phyloP scores from a whole-genome alignment of 1,284 basidiomycete species.

The Vanrija pseudolonga region DNA sequence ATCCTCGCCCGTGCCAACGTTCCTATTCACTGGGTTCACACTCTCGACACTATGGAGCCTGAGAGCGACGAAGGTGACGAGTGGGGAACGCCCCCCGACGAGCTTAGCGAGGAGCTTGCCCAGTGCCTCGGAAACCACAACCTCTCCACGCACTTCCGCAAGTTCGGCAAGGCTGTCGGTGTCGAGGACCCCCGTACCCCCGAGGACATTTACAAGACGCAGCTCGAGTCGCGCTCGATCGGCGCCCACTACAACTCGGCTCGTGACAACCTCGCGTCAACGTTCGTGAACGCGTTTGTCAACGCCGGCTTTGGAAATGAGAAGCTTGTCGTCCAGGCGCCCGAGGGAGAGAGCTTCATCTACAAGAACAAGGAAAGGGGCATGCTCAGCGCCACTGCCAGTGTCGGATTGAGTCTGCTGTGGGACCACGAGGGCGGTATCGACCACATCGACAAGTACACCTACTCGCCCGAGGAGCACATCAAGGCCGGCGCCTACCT shows the following conservation, averaged over 20 bases:
- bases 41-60: constrained; percentile 51
- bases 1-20: constrained; percentile 89
- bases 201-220: constrained; percentile 97
- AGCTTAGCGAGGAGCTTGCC: constrained; percentile 76
- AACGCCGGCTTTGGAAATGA: constrained; percentile 99
- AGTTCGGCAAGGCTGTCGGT: constrained; percentile 92
- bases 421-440: constrained; percentile 97
- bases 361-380: constrained; percentile 99
- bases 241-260: constrained; percentile 84
- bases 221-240: constrained; percentile 75
- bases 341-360: constrained; percentile 95
- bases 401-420: constrained; percentile 83
- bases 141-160: constrained; percentile 78
- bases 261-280: constrained; percentile 88
- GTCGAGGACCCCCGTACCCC: constrained; percentile 85
- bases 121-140: constrained; percentile 81
- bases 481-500: constrained; percentile 97
- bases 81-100: constrained; percentile 48
- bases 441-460: constrained; percentile 95
- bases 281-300: constrained; percentile 98
- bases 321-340: constrained; percentile 93
- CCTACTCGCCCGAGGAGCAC: constrained; percentile 91
- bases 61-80: constrained; percentile 54
- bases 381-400: constrained; percentile 95
- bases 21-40: constrained; percentile 83